Evolutionary conservation across 345 rosid species (phyloP), one percentile per base, ranked within the genome.

Genomic region (Anacardium occidentale): DNA sequence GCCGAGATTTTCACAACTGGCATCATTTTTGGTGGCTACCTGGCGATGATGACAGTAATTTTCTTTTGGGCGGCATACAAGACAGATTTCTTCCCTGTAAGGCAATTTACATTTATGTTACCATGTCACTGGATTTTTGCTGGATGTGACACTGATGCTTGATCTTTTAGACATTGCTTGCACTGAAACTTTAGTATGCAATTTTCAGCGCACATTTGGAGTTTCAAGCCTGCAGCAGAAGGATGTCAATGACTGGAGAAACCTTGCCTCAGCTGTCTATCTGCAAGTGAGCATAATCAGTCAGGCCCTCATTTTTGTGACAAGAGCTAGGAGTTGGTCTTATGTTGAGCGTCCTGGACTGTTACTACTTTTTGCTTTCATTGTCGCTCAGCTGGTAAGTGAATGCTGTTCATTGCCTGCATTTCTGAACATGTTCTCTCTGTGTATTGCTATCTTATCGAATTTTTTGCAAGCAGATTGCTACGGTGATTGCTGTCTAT

Each of bases 221-320:
- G 88, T 89, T 50, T 44, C 84, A 50, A 86, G 89, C 74, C 89
- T 89, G 66, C 78, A 82, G 73, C 42, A 76, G 20, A 52, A 42
- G 32, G 81, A 80, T 72, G 17, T 0, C 1, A 68, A 80, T 1
- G 80, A 82, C 79, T 50, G 74, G 29, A 76, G 76, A 72, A 87
- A 76, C 83, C 90, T 86, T 44, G 89, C 93, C 45, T 77, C 91
- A 0, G 87, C 85, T 3, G 20, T 88, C 24, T 88, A 88, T 72
- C 84, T 86, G 74, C 92, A 86, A 83, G 92, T 84, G 61, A 84
- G 92, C 80, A 84, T 83, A 13, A 84, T 84, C 60, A 88, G 92
- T 66, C 92, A 88, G 80, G 92, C 90, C 66, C 92, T 88, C 48
- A 86, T 86, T 75, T 84, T 88, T 44, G 88, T 88, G 34, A 86